phyloP scores from a whole-genome alignment of 345 rosid species.

The Gossypium longicalyx region DNA sequence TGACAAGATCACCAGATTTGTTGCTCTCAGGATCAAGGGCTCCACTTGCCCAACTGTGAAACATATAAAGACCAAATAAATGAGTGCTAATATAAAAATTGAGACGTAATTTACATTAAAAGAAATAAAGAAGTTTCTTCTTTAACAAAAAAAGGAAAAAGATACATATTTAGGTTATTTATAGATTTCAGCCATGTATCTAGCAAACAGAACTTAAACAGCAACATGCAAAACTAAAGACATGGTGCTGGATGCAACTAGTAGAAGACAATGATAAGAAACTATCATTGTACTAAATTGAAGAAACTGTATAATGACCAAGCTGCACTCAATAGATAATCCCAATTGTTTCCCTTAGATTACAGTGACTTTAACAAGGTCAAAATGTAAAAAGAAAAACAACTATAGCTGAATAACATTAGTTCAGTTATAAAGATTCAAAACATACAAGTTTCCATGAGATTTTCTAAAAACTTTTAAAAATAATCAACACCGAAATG shows the following conservation, averaged over 20 bases:
- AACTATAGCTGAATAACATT: not conserved
- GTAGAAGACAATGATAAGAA: not conserved
- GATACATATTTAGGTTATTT: not conserved
- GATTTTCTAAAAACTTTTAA: not conserved
- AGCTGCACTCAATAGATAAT: not conserved
- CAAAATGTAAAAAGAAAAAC: not conserved
- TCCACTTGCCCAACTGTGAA: slow-evolving; percentile 90
- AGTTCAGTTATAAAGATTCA: not conserved
- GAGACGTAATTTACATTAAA: not conserved
- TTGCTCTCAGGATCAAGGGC: slow-evolving; percentile 79
- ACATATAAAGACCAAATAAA: slow-evolving; percentile 9
- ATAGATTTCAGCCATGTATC: not conserved
- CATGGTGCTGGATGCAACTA: not conserved
- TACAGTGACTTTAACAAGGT: not conserved
- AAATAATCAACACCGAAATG: not conserved
- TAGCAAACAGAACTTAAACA: not conserved
- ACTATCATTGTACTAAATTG: not conserved
- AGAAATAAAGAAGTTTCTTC: not conserved
- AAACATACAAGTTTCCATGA: not conserved
- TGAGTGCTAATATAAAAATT: not conserved
- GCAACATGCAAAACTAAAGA: not conserved
- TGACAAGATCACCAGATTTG: slow-evolving; percentile 61
- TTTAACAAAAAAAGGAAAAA: not conserved
- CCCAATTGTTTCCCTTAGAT: not conserved
- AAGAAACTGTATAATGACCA: not conserved